phyloP scores from a whole-genome alignment of 2,329 filamentous ascomycete genomes.

The Furcasterigmium furcatum region DNA sequence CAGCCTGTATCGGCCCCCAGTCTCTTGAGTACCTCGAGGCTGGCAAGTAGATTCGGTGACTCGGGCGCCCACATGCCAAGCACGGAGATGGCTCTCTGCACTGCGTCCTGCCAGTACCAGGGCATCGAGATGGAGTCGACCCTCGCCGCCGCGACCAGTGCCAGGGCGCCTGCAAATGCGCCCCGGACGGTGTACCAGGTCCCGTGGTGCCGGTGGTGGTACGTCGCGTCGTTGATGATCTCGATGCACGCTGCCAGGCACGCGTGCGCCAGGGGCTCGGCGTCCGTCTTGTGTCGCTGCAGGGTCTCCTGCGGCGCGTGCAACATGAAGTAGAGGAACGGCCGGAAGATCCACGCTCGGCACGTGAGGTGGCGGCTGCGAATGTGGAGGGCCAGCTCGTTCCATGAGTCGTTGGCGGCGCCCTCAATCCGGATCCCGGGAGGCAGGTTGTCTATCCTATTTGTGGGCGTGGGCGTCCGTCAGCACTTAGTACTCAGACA shows the following conservation, averaged over 20 bases:
- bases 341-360: background rate
- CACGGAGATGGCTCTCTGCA: background rate
- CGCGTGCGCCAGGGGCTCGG: background rate
- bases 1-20: too few species aligned
- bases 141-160: background rate
- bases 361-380: background rate
- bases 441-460: too few species aligned
- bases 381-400: background rate
- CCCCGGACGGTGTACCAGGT: background rate
- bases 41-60: background rate
- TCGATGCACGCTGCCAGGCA: background rate
- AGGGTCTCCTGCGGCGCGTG: background rate
- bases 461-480: too few species aligned
- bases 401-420: background rate
- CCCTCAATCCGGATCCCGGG: too few species aligned
- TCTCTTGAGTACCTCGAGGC: background rate
- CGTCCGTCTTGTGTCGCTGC: background rate
- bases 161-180: background rate
- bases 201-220: background rate
- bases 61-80: background rate
- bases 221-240: background rate
- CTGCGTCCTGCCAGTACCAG: background rate
- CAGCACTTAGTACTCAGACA: too few species aligned
- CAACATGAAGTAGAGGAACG: background rate
- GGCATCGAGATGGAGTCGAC: background rate